These are phyloP conservation scores for Trichophyton mentagrophytes DNA, from an alignment of 2,329 filamentous ascomycete genomes.

Conservation along the genomic window DNA sequence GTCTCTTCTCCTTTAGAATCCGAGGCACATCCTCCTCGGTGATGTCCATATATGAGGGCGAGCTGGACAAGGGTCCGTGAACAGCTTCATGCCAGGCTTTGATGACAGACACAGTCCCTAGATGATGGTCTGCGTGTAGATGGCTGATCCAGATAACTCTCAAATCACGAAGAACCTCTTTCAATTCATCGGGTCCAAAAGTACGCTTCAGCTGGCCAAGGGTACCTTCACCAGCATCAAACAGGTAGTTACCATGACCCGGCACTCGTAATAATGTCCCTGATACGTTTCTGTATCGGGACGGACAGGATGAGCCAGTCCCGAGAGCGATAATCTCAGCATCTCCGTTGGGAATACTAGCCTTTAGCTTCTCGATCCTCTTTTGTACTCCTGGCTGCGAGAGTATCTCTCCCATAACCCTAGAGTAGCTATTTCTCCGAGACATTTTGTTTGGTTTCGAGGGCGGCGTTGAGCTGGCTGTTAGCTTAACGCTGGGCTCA, in stretches of 20 bases:
- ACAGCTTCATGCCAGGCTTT: slow-evolving; percentile 60
- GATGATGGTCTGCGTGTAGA: slow-evolving; percentile 88
- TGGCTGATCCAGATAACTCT: slow-evolving; percentile 87
- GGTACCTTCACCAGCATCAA: slow-evolving; percentile 89
- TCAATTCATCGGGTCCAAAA: slow-evolving; percentile 52
- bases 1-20: slow-evolving; percentile 29
- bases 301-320: slow-evolving; percentile 80
- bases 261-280: slow-evolving; percentile 75
- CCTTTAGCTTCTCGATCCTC: slow-evolving; percentile 36
- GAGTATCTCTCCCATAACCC: slow-evolving; percentile 14
- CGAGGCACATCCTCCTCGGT: slow-evolving; percentile 25
- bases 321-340: slow-evolving; percentile 77
- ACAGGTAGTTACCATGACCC: slow-evolving; percentile 70
- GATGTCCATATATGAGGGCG: slow-evolving; percentile 29
- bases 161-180: slow-evolving; percentile 62
- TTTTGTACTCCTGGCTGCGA: slow-evolving; percentile 22
- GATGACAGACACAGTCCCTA: slow-evolving; percentile 71
- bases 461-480: slow-evolving; percentile 17
- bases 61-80: slow-evolving; percentile 28
- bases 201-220: slow-evolving; percentile 72
- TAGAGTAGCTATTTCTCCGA: neutral
- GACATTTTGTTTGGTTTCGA: slow-evolving; percentile 7
- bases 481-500: slow-evolving; percentile 32
- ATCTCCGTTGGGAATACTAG: slow-evolving; percentile 59
- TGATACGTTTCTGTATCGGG: slow-evolving; percentile 91